Base-by-base conservation (phyloP, 345 rosid genomes). In the Melastoma malabathricum region DNA sequence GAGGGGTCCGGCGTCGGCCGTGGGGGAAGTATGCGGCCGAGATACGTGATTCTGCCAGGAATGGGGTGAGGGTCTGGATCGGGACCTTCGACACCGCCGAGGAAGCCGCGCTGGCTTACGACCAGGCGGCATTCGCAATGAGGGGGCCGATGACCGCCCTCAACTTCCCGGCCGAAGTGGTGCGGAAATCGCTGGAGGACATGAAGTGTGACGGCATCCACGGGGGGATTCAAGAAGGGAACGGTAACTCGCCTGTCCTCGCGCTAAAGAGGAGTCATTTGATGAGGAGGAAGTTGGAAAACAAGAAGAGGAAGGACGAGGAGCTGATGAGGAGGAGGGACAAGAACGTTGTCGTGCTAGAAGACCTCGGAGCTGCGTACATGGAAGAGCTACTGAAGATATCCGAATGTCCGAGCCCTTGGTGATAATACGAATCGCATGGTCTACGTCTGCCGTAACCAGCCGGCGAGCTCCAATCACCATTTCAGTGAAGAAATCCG, bases 11-110 rank as follows among this genome's bases (percentile, higher is more conserved):
- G 68, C 51, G 50, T 65, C 64, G 89, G 50, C 84, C 89, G 0
- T 81, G 84, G 88, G 88, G 82, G 1, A 81, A 81, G 52, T 81
- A 58, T 22, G 88, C 88, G 1, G 88, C 88, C 1, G 88, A 81
- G 64, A 81, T 81, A 43, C 59, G 88, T 47, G 88, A 81, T 45
- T 81, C 88, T 4, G 77, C 88, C 0, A 68, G 84, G 57, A 75
- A 75, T 10, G 82, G 84, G 0, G 76, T 69, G 23, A 46, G 88
- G 22, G 88, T 81, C 14, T 81, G 88, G 84, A 16, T 81, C 3
- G 88, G 88, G 50, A 81, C 88, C 15, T 81, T 81, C 17, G 75
- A 81, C 23, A 81, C 84, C 0, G 80, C 80, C 0, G 80, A 81
- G 69, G 80, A 63, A 5, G 89, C 89, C 1, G 89, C 89, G 16